Percentiles rank a stretch among this genome's conserved stretches.
Evolutionary conservation across 1,284 basidiomycete species (phyloP).

Genomic region (Ganoderma lingzhi): DNA sequence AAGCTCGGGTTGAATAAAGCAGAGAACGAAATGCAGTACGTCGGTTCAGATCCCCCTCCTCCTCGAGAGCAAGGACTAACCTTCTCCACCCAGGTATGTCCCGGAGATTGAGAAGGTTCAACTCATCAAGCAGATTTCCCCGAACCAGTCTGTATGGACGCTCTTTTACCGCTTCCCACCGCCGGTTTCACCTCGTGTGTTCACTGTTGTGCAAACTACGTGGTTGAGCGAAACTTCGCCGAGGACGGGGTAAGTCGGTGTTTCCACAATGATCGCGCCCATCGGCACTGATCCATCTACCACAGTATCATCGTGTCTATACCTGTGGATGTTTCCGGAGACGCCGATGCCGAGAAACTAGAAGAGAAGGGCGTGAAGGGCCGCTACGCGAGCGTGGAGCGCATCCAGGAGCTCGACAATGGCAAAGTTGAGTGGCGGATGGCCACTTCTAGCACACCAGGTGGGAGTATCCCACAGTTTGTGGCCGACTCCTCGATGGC

Average conservation of each 20-base stretch:
- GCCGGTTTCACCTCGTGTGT: constrained; percentile 75
- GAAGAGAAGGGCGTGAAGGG: constrained; percentile 76
- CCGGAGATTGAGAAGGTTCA: constrained; percentile 69
- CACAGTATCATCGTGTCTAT: constrained; percentile 73
- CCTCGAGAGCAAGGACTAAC: constrained; percentile 3
- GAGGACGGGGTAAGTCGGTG: constrained; percentile 59
- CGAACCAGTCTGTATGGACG: constrained; percentile 73
- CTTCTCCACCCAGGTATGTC: constrained; percentile 60
- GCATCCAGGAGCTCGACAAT: constrained; percentile 65
- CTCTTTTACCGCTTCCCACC: constrained; percentile 76
- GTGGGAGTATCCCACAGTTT: constrained; percentile 72
- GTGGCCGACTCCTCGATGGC: constrained; percentile 66
- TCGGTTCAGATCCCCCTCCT: constrained; percentile 16
- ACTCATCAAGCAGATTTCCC: constrained; percentile 67
- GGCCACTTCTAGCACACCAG: constrained; percentile 79
- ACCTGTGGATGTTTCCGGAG: constrained; percentile 68
- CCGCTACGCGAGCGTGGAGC: constrained; percentile 75
- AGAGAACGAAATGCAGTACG: constrained; percentile 72
- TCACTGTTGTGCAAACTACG: constrained; percentile 74
- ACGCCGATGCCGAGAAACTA: constrained; percentile 63
- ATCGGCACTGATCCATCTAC: neutral
- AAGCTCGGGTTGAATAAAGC: constrained; percentile 72
- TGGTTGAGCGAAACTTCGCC: constrained; percentile 57
- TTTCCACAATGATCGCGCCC: neutral
- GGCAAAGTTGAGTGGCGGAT: constrained; percentile 80